phyloP scores from a whole-genome alignment of 192 early-diverging fungal genomes.

The Chytriomyces confervae region DNA sequence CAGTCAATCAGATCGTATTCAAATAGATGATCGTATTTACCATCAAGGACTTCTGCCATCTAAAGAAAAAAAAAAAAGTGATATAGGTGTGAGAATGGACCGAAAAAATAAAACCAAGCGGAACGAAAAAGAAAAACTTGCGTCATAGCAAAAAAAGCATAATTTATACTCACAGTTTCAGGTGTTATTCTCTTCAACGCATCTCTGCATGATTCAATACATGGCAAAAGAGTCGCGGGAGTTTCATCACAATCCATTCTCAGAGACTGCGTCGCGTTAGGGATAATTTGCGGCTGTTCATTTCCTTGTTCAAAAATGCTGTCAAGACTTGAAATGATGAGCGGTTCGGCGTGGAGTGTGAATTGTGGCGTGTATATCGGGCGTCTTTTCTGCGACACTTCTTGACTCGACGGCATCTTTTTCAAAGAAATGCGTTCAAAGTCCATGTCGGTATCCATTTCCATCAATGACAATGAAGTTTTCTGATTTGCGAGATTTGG shows the following conservation, averaged over 20 bases:
- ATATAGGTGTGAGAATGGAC: not conserved
- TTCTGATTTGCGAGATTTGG: not conserved
- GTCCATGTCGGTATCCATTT: not conserved
- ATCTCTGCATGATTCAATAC: constrained; percentile 18
- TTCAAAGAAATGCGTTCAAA: not conserved
- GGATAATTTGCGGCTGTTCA: not conserved
- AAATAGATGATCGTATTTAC: constrained; percentile 61
- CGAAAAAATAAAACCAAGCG: not conserved
- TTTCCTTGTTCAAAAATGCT: not conserved
- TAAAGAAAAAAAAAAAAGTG: constrained; percentile 22
- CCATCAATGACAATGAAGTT: not conserved
- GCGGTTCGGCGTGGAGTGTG: not conserved
- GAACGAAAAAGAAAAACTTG: not conserved
- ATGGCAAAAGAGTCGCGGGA: not conserved
- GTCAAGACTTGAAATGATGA: not conserved
- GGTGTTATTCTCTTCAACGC: constrained; percentile 40
- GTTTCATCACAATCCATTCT: constrained; percentile 5
- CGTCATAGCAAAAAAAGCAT: not conserved
- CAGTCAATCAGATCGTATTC: constrained; percentile 80
- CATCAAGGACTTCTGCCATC: constrained; percentile 71
- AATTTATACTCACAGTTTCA: constrained; percentile 28
- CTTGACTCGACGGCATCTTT: not conserved
- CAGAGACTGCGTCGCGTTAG: no score
- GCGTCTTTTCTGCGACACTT: not conserved
- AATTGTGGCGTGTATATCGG: not conserved